phyloP scores from a whole-genome alignment of 208 protist species.

The Crithidia bombi region DNA sequence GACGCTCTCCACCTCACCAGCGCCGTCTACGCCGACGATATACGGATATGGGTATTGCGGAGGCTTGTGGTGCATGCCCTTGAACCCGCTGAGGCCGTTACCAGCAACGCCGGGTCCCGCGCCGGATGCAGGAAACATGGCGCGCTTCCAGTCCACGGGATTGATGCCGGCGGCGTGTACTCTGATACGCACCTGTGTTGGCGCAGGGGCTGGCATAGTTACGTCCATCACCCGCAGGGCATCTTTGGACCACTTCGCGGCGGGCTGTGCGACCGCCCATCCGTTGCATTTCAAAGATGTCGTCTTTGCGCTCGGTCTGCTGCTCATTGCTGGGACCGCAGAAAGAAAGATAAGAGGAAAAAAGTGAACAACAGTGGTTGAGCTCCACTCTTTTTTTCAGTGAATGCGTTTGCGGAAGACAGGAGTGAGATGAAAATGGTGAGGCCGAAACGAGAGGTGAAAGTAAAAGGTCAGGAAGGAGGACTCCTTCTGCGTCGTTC shows the following conservation, averaged over 20 bases:
- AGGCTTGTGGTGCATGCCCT: constrained; percentile 27
- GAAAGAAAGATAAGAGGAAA: constrained; percentile 1
- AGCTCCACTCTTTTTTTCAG: no score
- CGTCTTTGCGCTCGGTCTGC: background rate
- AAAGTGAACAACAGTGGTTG: no score
- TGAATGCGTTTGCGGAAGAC: no score
- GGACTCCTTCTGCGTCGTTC: no score
- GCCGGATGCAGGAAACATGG: constrained; percentile 29
- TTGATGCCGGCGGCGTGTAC: constrained; percentile 57
- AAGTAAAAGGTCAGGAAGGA: no score
- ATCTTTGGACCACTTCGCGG: constrained; percentile 25
- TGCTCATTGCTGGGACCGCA: constrained; percentile 7
- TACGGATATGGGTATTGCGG: constrained; percentile 55
- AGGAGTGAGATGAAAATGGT: no score
- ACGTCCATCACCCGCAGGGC: constrained; percentile 29
- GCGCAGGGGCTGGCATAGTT: constrained; percentile 38
- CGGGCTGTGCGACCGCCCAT: constrained; percentile 22
- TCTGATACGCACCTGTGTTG: constrained; percentile 47
- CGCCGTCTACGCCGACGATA: constrained; percentile 56
- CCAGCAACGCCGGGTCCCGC: constrained; percentile 18
- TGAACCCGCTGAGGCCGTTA: constrained; percentile 17
- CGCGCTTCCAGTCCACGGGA: constrained; percentile 51
- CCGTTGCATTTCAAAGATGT: constrained; percentile 25
- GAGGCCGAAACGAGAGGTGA: no score
- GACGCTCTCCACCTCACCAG: constrained; percentile 62